These are phyloP conservation scores for Nowakowskiella sp. DNA, from an alignment of 192 early-diverging fungal genomes.

Conservation along the genomic window DNA sequence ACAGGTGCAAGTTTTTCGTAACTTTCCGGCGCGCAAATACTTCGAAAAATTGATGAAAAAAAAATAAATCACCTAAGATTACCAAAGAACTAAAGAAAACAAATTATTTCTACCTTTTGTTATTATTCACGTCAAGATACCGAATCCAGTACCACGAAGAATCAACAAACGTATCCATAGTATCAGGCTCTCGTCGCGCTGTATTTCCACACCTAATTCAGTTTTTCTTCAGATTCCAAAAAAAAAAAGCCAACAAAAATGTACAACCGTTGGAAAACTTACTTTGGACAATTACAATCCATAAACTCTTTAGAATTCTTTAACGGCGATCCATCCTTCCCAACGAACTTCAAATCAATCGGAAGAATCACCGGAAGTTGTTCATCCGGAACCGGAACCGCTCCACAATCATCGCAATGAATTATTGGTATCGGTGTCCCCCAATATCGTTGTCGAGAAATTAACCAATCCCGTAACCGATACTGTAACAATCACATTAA, in stretches of 20 bases:
- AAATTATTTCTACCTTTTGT: constrained; percentile 7
- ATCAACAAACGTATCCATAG: constrained; percentile 98
- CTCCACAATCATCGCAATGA: constrained; percentile 72
- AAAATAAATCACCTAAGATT: constrained; percentile 10
- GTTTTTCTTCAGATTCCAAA: neutral
- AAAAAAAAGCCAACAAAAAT: constrained; percentile 6
- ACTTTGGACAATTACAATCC: constrained; percentile 69
- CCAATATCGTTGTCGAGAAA: constrained; percentile 95
- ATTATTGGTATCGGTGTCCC: constrained; percentile 94
- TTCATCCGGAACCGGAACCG: constrained; percentile 72
- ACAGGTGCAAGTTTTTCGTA: constrained; percentile 63
- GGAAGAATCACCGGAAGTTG: constrained; percentile 76
- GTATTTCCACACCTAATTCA: neutral
- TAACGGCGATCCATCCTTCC: constrained; percentile 64
- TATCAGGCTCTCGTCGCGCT: constrained; percentile 68
- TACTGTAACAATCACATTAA: constrained; percentile 40
- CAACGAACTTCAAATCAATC: constrained; percentile 39
- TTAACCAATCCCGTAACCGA: constrained; percentile 86
- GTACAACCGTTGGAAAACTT: constrained; percentile 18
- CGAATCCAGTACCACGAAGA: constrained; percentile 96
- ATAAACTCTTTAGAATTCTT: constrained; percentile 56
- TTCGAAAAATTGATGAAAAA: constrained; percentile 5
- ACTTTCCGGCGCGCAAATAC: constrained; percentile 12
- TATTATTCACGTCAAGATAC: constrained; percentile 70
- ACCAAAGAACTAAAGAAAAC: neutral